phyloP scores from a whole-genome alignment of 179 eudicot genomes.

The Corrigiola litoralis region DNA sequence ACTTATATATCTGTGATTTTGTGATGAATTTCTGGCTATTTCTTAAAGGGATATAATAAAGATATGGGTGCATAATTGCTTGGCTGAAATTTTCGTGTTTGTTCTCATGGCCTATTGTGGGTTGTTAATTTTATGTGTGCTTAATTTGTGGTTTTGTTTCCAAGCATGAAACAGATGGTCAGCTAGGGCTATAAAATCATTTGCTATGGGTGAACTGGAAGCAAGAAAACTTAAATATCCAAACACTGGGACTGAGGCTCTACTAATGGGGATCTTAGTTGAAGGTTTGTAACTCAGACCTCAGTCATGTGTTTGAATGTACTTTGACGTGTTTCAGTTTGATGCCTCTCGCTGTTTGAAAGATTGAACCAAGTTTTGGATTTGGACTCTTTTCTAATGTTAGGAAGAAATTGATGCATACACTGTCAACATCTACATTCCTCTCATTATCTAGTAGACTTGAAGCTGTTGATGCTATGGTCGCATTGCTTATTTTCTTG shows the following conservation, averaged over 20 bases:
- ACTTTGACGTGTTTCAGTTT: neutral
- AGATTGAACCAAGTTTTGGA: no score
- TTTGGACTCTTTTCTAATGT: no score
- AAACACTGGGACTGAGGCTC: constrained; percentile 72
- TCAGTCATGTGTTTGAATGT: neutral
- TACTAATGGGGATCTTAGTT: constrained; percentile 71
- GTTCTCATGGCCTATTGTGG: neutral
- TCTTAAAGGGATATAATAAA: no score
- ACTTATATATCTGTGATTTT: no score
- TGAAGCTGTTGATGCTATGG: no score
- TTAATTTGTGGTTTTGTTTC: constrained; percentile 23
- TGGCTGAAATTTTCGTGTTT: neutral
- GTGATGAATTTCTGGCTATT: no score
- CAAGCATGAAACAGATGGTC: constrained; percentile 72
- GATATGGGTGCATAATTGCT: no score
- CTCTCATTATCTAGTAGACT: no score
- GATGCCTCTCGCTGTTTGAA: neutral
- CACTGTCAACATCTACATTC: no score
- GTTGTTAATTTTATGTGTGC: neutral
- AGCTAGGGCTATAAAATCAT: constrained; percentile 57
- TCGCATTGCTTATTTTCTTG: no score
- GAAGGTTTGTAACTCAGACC: constrained; percentile 52
- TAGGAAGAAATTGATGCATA: no score
- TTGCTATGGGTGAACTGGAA: constrained; percentile 78
- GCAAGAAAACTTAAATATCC: constrained; percentile 70